These are phyloP conservation scores for Globisporangium carolinianum DNA, from an alignment of 352 stramenopile genomes.

Conservation along the genomic window DNA sequence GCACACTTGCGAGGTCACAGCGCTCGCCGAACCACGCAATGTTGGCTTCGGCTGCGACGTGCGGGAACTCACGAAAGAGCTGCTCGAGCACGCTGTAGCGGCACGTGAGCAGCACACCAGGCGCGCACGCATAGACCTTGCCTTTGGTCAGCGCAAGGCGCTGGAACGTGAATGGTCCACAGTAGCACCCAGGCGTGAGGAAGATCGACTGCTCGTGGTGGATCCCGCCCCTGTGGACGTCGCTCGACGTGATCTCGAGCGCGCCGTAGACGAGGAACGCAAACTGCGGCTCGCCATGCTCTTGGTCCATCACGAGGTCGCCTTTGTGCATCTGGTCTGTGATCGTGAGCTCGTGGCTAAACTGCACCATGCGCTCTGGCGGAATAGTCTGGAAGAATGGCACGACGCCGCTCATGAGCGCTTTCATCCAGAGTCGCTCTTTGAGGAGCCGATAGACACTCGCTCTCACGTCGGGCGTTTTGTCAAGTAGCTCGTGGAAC, in stretches of 20 bases:
- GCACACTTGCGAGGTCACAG: conserved; percentile 54
- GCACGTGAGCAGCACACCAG: conserved; percentile 52
- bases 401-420: conserved; percentile 63
- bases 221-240: conserved; percentile 19
- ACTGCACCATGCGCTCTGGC: conserved; percentile 38
- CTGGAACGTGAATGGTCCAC: conserved; percentile 69
- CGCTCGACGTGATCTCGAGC: conserved; percentile 48
- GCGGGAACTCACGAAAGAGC: conserved; percentile 49
- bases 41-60: conserved; percentile 53
- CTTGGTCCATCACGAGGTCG: conserved; percentile 47
- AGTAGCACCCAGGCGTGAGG: conserved; percentile 62
- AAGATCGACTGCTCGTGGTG: conserved; percentile 41
- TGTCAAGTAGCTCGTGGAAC: conserved; percentile 57
- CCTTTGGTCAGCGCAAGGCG: conserved; percentile 39
- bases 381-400: conserved; percentile 61
- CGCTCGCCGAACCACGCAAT: conserved; percentile 71
- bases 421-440: conserved; percentile 61
- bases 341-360: conserved; percentile 55
- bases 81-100: conserved; percentile 31
- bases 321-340: conserved; percentile 57
- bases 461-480: conserved; percentile 41
- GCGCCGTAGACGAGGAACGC: conserved; percentile 63
- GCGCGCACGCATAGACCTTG: conserved; percentile 42
- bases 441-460: conserved; percentile 57
- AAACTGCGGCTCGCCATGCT: conserved; percentile 32